Percentiles rank a stretch among this genome's conserved stretches.
phyloP scores from a whole-genome alignment of 2,329 filamentous ascomycete genomes.

The Nigrograna mackinnonii region DNA sequence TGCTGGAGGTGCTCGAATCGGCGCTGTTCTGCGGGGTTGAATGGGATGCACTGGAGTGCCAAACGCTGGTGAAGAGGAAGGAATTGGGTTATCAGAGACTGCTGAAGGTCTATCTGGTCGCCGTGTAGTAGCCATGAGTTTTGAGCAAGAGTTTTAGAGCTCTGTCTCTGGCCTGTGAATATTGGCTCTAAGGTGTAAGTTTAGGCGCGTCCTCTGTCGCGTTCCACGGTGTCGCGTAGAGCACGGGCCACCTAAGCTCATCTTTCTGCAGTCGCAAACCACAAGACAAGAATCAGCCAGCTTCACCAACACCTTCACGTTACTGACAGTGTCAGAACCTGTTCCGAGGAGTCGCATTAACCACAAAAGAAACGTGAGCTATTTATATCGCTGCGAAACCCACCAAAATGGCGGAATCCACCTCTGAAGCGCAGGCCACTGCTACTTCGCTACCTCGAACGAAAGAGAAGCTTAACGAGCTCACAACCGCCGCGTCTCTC shows the following conservation, averaged over 20 bases:
- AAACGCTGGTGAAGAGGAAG: constrained; percentile 89
- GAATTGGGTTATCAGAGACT: constrained; percentile 62
- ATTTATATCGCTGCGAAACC: not conserved
- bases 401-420: constrained; percentile 17
- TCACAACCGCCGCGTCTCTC: constrained; percentile 78
- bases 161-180: no score
- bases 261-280: constrained; percentile 1
- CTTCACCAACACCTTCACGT: not conserved
- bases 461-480: constrained; percentile 71
- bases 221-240: constrained; percentile 18
- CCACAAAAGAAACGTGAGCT: not conserved
- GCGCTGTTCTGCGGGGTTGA: constrained; percentile 53
- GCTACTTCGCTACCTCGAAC: constrained; percentile 42
- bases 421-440: constrained; percentile 23
- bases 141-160: not conserved
- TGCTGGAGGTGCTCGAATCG: constrained; percentile 48
- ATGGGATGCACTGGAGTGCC: constrained; percentile 83
- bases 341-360: no score
- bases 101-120: constrained; percentile 33
- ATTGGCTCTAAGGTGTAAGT: no score
- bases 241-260: constrained; percentile 2
- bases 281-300: not conserved
- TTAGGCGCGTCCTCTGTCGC: constrained; percentile 15
- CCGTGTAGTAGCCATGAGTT: constrained; percentile 30
- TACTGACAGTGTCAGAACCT: no score